These are phyloP conservation scores for Austroboletus eburneus DNA, from an alignment of 768 basidiomycete species.

Conservation along the genomic window DNA sequence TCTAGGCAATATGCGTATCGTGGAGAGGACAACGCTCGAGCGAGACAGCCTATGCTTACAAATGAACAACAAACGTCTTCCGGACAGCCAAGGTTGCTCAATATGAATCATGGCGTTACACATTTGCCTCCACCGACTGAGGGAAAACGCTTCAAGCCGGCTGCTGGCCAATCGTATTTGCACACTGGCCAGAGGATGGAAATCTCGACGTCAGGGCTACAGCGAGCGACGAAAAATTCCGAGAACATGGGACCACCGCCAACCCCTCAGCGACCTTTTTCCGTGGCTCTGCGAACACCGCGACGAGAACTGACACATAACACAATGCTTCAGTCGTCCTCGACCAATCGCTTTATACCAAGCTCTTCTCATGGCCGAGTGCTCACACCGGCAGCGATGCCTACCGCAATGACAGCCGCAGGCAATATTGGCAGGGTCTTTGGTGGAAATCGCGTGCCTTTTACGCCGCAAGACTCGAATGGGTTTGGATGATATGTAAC, in stretches of 20 bases:
- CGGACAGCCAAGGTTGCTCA: conserved; percentile 33
- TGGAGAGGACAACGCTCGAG: conserved; percentile 43
- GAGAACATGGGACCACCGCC: conserved; percentile 50
- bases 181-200: conserved; percentile 12
- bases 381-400: conserved; percentile 17
- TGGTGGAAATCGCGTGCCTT: conserved; percentile 51
- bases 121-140: conserved; percentile 27
- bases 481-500: conserved; percentile 32
- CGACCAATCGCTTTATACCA: conserved; percentile 30
- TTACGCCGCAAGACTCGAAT: conserved; percentile 37
- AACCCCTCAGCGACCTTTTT: conserved; percentile 39
- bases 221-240: conserved; percentile 21
- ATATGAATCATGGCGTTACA: conserved; percentile 30
- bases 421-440: conserved; percentile 16
- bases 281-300: conserved; percentile 22
- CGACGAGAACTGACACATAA: conserved; percentile 20
- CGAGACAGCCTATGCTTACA: conserved; percentile 36
- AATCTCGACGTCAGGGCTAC: conserved; percentile 12
- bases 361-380: conserved; percentile 22
- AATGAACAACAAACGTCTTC: conserved; percentile 38
- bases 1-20: conserved; percentile 66
- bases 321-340: conserved; percentile 5
- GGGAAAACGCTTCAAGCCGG: conserved; percentile 23
- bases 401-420: conserved; percentile 14
- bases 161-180: conserved; percentile 10